Conservation (phyloP, 352 stramenopile genomes). For the Phytophthora megakarya region DNA sequence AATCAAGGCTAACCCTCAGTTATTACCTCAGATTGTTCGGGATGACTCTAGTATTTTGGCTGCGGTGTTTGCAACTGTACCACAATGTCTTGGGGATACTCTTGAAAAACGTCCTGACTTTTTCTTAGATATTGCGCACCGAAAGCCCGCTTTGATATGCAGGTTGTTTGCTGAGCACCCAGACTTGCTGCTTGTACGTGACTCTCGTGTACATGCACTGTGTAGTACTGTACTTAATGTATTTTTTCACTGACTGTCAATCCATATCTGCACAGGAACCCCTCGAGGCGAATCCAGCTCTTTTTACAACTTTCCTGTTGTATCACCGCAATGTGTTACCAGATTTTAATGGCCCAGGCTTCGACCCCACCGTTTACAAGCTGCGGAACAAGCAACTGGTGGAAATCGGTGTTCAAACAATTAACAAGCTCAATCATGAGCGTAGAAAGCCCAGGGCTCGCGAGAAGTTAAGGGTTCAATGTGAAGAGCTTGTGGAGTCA, state of each 20-base stretch:
- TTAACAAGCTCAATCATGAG: constrained; percentile 43
- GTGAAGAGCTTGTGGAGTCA: constrained; percentile 40
- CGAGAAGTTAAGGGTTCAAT: constrained; percentile 48
- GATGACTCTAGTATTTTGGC: constrained; percentile 52
- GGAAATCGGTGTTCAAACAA: constrained; percentile 46
- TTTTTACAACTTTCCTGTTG: constrained; percentile 72
- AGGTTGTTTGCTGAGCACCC: constrained; percentile 67
- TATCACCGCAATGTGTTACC: constrained; percentile 63
- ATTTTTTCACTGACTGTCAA: not conserved
- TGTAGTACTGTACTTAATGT: too few relatives aligned
- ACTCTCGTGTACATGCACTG: not conserved
- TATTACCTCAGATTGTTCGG: constrained; percentile 54
- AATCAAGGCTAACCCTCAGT: constrained; percentile 56
- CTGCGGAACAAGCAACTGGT: constrained; percentile 50
- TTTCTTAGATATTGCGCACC: constrained; percentile 71
- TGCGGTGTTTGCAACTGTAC: constrained; percentile 54
- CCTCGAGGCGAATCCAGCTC: constrained; percentile 67
- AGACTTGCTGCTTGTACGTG: constrained; percentile 63
- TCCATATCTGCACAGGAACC: constrained; percentile 43
- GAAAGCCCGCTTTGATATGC: constrained; percentile 62
- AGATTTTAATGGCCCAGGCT: constrained; percentile 58
- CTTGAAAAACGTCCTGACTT: constrained; percentile 70
- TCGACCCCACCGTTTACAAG: constrained; percentile 60
- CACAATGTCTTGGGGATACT: constrained; percentile 61
- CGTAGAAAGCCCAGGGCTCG: constrained; percentile 38